Percentiles rank a stretch among this genome's conserved stretches.
phyloP scores from a whole-genome alignment of 1,139 yeast genomes.

The Geotrichum phurueaensis region DNA sequence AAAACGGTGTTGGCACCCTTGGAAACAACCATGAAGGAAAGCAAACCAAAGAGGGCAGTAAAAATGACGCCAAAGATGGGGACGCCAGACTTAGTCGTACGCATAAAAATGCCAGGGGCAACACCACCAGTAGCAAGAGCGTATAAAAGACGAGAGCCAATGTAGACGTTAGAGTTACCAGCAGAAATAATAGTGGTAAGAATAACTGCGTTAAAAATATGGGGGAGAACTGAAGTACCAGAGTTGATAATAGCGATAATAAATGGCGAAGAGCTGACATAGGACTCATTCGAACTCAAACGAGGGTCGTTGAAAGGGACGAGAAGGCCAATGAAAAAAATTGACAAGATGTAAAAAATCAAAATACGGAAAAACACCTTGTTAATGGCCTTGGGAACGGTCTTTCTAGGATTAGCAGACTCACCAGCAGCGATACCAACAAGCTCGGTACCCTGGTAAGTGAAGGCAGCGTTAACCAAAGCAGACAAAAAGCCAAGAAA shows the following conservation, averaged over 20 bases:
- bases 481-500: conserved; percentile 54
- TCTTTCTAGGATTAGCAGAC: conserved; percentile 65
- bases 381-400: conserved; percentile 72
- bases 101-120: conserved; percentile 65
- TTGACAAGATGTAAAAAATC: conserved; percentile 59
- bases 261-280: conserved; percentile 77
- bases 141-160: conserved; percentile 67
- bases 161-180: conserved; percentile 74
- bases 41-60: conserved; percentile 55
- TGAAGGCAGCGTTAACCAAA: conserved; percentile 64
- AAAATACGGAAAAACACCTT: conserved; percentile 72
- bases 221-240: conserved; percentile 50
- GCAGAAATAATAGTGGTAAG: conserved; percentile 66
- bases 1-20: conserved; percentile 65
- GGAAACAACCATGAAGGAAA: conserved; percentile 64
- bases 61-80: conserved; percentile 53
- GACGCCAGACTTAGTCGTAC: conserved; percentile 67
- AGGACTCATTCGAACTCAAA: conserved; percentile 39
- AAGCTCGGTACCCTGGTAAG: conserved; percentile 73
- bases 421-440: conserved; percentile 73
- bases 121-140: conserved; percentile 59
- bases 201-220: conserved; percentile 71
- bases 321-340: conserved; percentile 56
- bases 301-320: conserved; percentile 57
- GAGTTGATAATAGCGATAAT: conserved; percentile 58